A percentile compares a stretch with the other conserved stretches of the same genome.
Evolutionary conservation across 2,329 filamentous ascomycete species (phyloP).

Genomic region (Cytospora leucostoma): DNA sequence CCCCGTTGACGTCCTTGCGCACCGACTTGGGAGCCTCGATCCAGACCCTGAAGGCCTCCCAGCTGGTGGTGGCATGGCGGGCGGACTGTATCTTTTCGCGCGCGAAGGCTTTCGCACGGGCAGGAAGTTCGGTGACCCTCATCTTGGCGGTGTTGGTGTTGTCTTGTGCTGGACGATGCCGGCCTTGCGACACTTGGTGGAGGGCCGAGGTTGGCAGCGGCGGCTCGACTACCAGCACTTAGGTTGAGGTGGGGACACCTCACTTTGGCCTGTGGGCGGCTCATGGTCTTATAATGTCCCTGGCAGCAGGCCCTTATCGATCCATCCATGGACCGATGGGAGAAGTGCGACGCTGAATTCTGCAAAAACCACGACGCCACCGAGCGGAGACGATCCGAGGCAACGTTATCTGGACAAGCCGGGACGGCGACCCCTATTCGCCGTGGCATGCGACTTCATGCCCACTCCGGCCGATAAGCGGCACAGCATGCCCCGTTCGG

Average conservation of each 20-base stretch:
- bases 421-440: constrained; percentile 8
- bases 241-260: not conserved
- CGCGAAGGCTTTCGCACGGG: constrained; percentile 14
- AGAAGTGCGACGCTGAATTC: not conserved
- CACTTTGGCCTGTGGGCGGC: not conserved
- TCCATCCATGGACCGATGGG: not conserved
- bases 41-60: constrained; percentile 17
- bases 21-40: constrained; percentile 17
- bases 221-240: not conserved
- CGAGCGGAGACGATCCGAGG: not conserved
- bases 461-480: constrained; percentile 14
- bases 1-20: constrained; percentile 13
- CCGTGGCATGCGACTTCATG: not conserved
- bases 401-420: constrained; percentile 8
- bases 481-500: not conserved
- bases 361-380: too few species aligned
- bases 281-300: constrained; percentile 2
- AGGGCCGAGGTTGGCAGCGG: not conserved
- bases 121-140: constrained; percentile 16
- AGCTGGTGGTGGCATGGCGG: constrained; percentile 19
- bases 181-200: not conserved
- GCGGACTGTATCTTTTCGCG: constrained; percentile 13
- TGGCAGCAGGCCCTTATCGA: not conserved
- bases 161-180: not conserved
- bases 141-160: constrained; percentile 1